Base-by-base conservation (phyloP, 2,329 filamentous ascomycete species). In the Aspergillus sp. region DNA sequence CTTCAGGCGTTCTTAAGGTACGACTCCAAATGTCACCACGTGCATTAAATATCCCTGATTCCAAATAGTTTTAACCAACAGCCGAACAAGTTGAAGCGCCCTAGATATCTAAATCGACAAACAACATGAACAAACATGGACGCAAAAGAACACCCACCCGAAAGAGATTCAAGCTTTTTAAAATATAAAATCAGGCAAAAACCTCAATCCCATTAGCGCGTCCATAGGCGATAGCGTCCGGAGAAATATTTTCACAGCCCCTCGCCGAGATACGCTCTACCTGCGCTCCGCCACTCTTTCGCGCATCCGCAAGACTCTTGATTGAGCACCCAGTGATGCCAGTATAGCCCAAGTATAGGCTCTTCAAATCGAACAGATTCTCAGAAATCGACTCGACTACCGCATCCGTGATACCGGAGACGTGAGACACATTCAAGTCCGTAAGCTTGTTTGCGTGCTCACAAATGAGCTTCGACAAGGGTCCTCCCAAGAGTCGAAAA, bases 191-290 rank as follows among this genome's bases (percentile, higher is more conserved):
- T 45, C n/a, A 40, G 20, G 13, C 11, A 16, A 50, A 41, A 17
- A 70, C 59, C 10, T 63, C 57, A 36, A 71, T 47, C 3, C 67
- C 68, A 36, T 51, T 58, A 10, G 58, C 54, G 5, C 68, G 61
- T 14, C 67, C 69, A 50, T 69, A 72, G 6, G 60, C 60, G 17
- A 71, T 51, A 6, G 69, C 70, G 59, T 72, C 69, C 3, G 58
- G 59, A 8, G 68, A 71, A 0, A 72, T 57, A 16, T 54, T 41
- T 26, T 67, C 64, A 30, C 70, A 72, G 8, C 60, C 62, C 17
- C 51, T 62, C 4, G 66, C 48, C 47, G 60, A 54, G 17, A 72
- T 22, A 1, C 52, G 50, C n/a, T 69, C 58, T n/a, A 71, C 47
- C n/a, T 54, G 57, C 30, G 53, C 49, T 5, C 22, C 43, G 6